Conservation (phyloP, 176 grass and related monocot species). For the Stipa capillata region DNA sequence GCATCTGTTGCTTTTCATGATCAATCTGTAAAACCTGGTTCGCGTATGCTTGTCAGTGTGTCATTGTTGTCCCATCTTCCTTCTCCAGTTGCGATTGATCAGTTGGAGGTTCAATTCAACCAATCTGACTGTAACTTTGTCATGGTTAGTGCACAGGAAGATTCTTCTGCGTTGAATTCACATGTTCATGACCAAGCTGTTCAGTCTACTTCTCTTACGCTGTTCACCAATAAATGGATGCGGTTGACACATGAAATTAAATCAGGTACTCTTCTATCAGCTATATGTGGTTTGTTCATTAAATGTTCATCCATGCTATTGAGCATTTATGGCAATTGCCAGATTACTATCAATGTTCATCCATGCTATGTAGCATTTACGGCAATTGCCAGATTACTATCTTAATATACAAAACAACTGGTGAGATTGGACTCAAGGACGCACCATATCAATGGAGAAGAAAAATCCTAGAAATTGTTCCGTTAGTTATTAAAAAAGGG, state of each 20-base stretch:
- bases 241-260: conserved; percentile 70
- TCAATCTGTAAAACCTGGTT: conserved; percentile 81
- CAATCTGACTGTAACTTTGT: conserved; percentile 77
- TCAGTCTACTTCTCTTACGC: conserved; percentile 38
- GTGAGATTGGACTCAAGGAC: neutral
- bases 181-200: conserved; percentile 20
- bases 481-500: neutral
- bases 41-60: conserved; percentile 54
- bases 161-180: conserved; percentile 19
- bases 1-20: conserved; percentile 86
- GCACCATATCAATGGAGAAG: conserved; percentile 8
- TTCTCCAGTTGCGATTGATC: conserved; percentile 55
- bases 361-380: no score
- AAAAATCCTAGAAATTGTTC: neutral
- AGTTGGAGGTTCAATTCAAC: conserved; percentile 87
- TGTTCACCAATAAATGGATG: conserved; percentile 75
- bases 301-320: neutral
- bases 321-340: neutral
- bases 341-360: neutral
- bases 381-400: no score
- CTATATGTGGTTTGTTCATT: conserved; percentile 16
- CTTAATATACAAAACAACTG: neutral
- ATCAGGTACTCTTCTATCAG: conserved; percentile 58
- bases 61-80: conserved; percentile 91
- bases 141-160: conserved; percentile 48